Conservation (phyloP, 208 protist species). For the Leishmania gerbilli region DNA sequence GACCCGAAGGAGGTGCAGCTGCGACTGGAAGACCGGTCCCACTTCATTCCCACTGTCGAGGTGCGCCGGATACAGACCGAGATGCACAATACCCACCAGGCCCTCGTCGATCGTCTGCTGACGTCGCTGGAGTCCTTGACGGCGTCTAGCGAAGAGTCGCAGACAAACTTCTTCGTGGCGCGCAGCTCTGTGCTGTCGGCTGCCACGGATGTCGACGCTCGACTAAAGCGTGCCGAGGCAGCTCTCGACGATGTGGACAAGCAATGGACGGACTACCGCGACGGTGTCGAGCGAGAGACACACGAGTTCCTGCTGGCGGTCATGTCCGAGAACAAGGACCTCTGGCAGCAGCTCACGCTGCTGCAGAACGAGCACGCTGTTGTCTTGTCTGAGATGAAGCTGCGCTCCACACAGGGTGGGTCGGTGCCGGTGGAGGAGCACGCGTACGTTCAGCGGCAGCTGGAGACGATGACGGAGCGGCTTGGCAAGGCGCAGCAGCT, state of each 20-base stretch:
- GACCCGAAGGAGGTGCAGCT: conserved; percentile 66
- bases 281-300: conserved; percentile 46
- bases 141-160: conserved; percentile 48
- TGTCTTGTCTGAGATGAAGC: conserved; percentile 40
- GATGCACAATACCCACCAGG: conserved; percentile 39
- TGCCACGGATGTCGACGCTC: conserved; percentile 60
- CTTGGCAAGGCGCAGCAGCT: conserved; percentile 63
- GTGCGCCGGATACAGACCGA: conserved; percentile 47
- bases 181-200: conserved; percentile 74
- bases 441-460: conserved; percentile 63
- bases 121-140: conserved; percentile 45
- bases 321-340: conserved; percentile 75
- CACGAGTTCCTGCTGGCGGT: conserved; percentile 51
- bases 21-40: conserved; percentile 57
- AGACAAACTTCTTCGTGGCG: conserved; percentile 64
- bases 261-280: conserved; percentile 42
- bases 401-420: conserved; percentile 37
- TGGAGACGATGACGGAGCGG: conserved; percentile 53
- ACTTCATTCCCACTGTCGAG: conserved; percentile 68
- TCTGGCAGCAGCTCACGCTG: conserved; percentile 64
- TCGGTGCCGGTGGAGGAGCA: conserved; percentile 55
- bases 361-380: conserved; percentile 63
- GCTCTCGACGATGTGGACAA: conserved; percentile 41
- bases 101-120: conserved; percentile 37
- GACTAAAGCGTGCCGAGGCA: conserved; percentile 51